These are phyloP conservation scores for Beauveria medogensis DNA, from an alignment of 2,329 filamentous ascomycete genomes.

Conservation along the genomic window DNA sequence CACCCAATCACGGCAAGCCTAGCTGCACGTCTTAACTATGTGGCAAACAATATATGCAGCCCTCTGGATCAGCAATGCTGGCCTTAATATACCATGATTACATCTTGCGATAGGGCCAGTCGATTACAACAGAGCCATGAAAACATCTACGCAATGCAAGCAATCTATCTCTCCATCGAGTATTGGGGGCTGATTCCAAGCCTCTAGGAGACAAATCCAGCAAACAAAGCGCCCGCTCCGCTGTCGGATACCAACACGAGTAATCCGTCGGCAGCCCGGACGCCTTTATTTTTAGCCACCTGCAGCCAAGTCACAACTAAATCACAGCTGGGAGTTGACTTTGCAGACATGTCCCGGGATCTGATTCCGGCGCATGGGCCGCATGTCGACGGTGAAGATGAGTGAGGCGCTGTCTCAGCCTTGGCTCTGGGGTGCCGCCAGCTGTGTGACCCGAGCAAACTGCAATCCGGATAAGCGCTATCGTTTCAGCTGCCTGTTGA, in stretches of 20 bases:
- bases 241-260: neutral
- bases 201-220: neutral
- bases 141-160: too few relatives aligned
- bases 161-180: too few relatives aligned
- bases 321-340: neutral
- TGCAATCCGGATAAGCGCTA: too few relatives aligned
- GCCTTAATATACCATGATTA: neutral
- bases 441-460: neutral
- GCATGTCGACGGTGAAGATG: too few relatives aligned
- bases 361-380: neutral
- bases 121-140: too few relatives aligned
- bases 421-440: neutral
- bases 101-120: too few relatives aligned
- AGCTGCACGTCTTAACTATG: neutral
- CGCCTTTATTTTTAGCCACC: neutral
- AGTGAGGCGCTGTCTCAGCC: neutral
- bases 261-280: neutral
- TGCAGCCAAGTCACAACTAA: neutral
- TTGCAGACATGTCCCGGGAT: neutral
- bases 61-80: neutral
- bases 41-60: neutral
- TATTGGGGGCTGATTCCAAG: too few relatives aligned
- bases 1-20: neutral
- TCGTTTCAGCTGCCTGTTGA: neutral
- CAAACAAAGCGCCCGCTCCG: neutral